Base-by-base conservation (phyloP, 2,329 filamentous ascomycete genomes). In the Ilyonectria mors-panacis region DNA sequence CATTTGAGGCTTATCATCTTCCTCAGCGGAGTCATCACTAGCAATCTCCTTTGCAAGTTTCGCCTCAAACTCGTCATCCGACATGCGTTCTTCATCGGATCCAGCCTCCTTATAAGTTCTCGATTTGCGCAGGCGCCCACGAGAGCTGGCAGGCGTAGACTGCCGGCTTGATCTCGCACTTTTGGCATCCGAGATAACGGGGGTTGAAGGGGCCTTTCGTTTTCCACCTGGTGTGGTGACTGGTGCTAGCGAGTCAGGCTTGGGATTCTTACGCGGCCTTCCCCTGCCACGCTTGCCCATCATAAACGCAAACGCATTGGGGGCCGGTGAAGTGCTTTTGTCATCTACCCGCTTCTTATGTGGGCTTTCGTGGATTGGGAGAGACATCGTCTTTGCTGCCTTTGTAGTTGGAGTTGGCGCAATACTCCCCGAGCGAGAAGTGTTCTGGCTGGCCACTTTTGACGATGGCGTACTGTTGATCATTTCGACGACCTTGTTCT, bases 1-100 rank as follows among this genome's bases (percentile, higher is more conserved):
- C 42, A 85, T 59, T 0, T 69, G 58, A 1, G 73, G 77, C 8
- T 78, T 76, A 0, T 48, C n/a, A 2, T 5, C 47, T 2, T 78
- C 73, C 0, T 81, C 76, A 0, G 82, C 79, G 0, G 79, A 76
- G 0, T 85, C 81, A 12, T 83, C 81, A 1, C 81, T 77, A 1
- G 79, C 82, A 26, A 90, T 81, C 66, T 92, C 89, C 3, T 90
- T 84, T 6, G 93, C 92, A 1, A 97, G 84, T 70, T 92, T 92
- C 0, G 90, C 87, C 78, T 97, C 95, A 76, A 96, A 98, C 70
- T 94, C 92, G 33, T 92, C 88, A 70, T 98, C 95, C 6, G 92
- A 95, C 10, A 98, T 83, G 69, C 82, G 80, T 60, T 90, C 88
- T 44, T 91, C 89, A 1, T 88, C 87, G 0, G 87, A 84, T 37